Base-by-base conservation (phyloP, 345 rosid genomes). In the Raphanus sativus region DNA sequence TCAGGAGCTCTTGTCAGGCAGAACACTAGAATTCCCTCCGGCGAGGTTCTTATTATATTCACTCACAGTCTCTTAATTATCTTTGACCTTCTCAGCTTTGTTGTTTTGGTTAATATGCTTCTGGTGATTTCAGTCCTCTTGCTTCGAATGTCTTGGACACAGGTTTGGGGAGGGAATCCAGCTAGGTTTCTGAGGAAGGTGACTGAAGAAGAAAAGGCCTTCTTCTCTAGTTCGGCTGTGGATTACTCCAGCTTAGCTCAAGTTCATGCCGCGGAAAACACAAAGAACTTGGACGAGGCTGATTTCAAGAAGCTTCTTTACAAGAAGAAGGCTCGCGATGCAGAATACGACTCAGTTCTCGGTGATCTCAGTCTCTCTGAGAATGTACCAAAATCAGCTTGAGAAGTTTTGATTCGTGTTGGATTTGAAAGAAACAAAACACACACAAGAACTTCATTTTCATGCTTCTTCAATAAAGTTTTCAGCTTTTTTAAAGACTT, bases 151-250 rank as follows among this genome's bases (percentile, higher is more conserved):
- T 32, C 30, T 28, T 17, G 1, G 4, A 24, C 63, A 60, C 83
- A 90, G 98, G 89, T 93, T 15, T 93, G 97, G 98, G 98, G 91
- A 81, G 98, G 98, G 26, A 93, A 87, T 78, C 98, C 98, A 25
- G 98, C 97, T 54, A 86, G 60, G 83, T 90, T 93, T 78, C 65
- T 90, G 76, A 85, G 98, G 76, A 90, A 90, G 84, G 86, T 93
- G 55, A 87, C 93, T 2, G 97, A 93, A 70, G 91, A 87, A 81
- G 98, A 93, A 86, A 84, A 81, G 80, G 86, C 88, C 58, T 90
- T 93, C 74, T 88, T 93, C 81, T 85, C 92, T 16, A 83, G 87
- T 70, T 91, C 92, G 1, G 91, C 93, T 67, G 50, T 75, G 32
- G 92, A 93, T 52, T 88, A 88, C 80, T 80, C 88, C 76, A 87